Evolutionary conservation across 163 green algal genomes (phyloP), one percentile per base, ranked within the genome.

Genomic region (Chlorella variabilis): DNA sequence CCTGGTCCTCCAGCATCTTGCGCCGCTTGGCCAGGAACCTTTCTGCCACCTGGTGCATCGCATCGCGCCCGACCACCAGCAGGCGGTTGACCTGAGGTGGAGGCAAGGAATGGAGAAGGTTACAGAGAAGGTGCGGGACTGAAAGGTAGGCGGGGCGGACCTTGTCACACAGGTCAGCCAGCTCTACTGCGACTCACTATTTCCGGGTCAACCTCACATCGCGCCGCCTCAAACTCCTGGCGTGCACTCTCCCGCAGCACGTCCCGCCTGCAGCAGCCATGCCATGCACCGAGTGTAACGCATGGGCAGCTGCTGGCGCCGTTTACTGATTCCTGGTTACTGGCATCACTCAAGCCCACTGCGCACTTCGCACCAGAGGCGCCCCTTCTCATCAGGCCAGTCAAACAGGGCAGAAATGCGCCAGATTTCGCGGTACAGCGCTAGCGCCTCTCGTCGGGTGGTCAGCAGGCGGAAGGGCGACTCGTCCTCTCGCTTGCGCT

Each of bases 181-280:
- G n/a, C 27, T 56, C 0, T n/a, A 13, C 13, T 21, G 11, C 21
- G 5, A 75, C 70, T 71, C 45, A 92, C 75, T 15, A 95, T 87
- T 59, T 96, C 92, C 0, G 94, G 93, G 65, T 97, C 93, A 1
- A 75, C 74, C 77, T 97, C 94, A 71, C 87, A 86, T 15, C 93
- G 84, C 0, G 94, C 91, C 4, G 88, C 89, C 75, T 98, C 94
- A 87, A 93, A 97, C 75, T 98, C 94, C 48, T 94, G 77, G 18
- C 94, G 86, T 4, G 94, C 89, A 63, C 87, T 95, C 23, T 87
- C 54, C 2, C 93, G 82, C 38, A 98, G 85, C 27, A 96, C 78
- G 75, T 97, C 93, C 2, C 93, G 80, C 85, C 84, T 88, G 79
- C 48, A 63, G 23, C 45, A 65, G 45, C 18, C 58, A 66, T 66